Evolutionary conservation across 139 green algal species (phyloP), one percentile per base, ranked within the genome.

Genomic region (Micractinium conductrix): DNA sequence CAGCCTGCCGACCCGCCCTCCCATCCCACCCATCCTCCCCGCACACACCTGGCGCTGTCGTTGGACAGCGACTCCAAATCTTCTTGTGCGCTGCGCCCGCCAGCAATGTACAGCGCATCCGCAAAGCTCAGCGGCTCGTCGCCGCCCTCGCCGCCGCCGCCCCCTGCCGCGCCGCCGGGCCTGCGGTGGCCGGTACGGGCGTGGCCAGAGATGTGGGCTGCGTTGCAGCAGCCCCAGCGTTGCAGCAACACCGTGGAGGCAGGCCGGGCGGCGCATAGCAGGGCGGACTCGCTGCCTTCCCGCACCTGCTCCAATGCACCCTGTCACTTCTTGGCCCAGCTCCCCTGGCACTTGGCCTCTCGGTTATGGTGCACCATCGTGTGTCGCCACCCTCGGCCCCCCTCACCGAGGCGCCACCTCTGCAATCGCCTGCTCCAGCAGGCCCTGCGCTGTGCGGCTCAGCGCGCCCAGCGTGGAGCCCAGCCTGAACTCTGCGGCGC

Each of bases 41-140:
- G 43, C 8, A 38, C 68, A 17, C 48, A 79, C 80, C 80, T 79
- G 30, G 81, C 53, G 42, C 81, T 80, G 33, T 88, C 84, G 48
- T 63, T 79, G 22, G 68, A 60, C 33, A 88, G 84, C 5, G 68
- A 76, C 40, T 85, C 76, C 68, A 88, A 40, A 10, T 85, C 85
- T 48, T 86, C 85, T 30, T 65, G 45, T 0, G 79, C 75, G 21
- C 69, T 73, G 44, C 62, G 65, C 43, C 85, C 85, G 40, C 85
- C 85, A 44, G 74, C 53, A 26, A 81, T 68, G 48, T 78, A 75
- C 44, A 84, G 76, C 2, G 35, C n/a, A 17, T 81, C 45, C 2
- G 81, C 65, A 67, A 89, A 86, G 28, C 22, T 44, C 7, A 78
- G 26, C 30, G 40, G 35, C 53, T 79, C 63, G 63, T 58, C 42